Percentiles rank a stretch among this genome's conserved stretches.
Conservation (phyloP, 2,329 filamentous ascomycete species). For the Aulographum hederae region DNA sequence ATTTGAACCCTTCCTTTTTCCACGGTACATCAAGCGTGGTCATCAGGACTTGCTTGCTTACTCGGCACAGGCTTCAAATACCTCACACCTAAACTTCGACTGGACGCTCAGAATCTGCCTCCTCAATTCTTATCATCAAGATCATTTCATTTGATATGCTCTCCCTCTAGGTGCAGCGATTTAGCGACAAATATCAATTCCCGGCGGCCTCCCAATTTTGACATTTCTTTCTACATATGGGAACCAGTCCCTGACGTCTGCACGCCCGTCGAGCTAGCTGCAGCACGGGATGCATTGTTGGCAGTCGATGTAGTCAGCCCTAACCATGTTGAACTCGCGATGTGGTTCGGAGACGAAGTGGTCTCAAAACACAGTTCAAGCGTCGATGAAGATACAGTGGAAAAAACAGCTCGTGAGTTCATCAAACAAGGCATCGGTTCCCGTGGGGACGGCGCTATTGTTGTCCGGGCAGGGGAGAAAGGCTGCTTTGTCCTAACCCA, state of each 20-base stretch:
- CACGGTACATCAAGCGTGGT: background rate
- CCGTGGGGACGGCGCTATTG: constrained; percentile 32
- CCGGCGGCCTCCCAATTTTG: no score
- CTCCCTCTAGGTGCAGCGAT: constrained; percentile 55
- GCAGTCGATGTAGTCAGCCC: constrained; percentile 48
- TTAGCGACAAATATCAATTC: constrained; percentile 59
- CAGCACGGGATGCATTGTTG: constrained; percentile 32
- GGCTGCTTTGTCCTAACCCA: constrained; percentile 40
- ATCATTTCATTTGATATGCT: constrained; percentile 79
- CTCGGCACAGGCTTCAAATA: constrained; percentile 54
- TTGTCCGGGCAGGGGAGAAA: constrained; percentile 52
- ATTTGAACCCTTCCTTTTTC: background rate
- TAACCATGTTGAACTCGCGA: constrained; percentile 77
- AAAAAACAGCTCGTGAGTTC: constrained; percentile 14
- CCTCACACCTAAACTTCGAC: constrained; percentile 64
- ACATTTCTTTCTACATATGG: constrained; percentile 90
- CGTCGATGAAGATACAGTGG: constrained; percentile 20
- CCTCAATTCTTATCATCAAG: constrained; percentile 48
- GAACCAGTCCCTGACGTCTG: constrained; percentile 88
- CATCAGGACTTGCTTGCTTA: no score
- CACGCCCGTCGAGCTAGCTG: constrained; percentile 41
- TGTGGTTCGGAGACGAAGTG: constrained; percentile 48
- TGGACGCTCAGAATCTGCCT: constrained; percentile 56
- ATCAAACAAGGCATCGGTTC: background rate
- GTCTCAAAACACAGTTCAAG: constrained; percentile 14